Evolutionary conservation across 2,329 filamentous ascomycete species (phyloP).

Genomic region (Colletotrichum endophyticum): DNA sequence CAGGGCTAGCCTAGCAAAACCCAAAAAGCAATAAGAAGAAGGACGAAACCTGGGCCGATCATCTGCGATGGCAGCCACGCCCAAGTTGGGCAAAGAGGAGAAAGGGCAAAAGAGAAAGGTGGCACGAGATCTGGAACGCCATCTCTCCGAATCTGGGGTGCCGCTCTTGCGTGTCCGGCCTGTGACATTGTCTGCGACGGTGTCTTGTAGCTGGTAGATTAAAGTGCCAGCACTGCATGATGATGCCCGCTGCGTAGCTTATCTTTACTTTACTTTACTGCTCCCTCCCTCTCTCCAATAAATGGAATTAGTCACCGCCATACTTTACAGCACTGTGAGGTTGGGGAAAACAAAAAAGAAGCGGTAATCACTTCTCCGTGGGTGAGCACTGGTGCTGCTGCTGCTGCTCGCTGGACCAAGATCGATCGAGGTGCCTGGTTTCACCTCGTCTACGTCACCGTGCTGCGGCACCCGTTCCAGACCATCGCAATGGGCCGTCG

Average conservation of each 20-base stretch:
- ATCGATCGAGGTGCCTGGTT: background rate
- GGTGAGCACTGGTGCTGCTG: too few relatives aligned
- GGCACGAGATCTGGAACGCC: background rate
- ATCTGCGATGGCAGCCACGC: background rate
- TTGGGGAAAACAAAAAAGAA: background rate
- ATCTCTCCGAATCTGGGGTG: background rate
- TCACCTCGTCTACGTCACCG: constrained; percentile 18
- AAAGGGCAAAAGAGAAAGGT: background rate
- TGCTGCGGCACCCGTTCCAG: background rate
- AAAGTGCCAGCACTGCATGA: background rate
- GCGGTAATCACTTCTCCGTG: background rate
- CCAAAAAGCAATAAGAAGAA: background rate
- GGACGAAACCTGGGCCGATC: background rate
- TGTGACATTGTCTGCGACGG: background rate
- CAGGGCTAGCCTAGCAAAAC: background rate
- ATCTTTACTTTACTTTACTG: background rate
- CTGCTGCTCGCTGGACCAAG: background rate
- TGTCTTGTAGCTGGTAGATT: background rate
- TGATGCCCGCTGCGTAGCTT: background rate
- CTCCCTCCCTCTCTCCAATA: background rate
- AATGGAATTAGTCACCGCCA: background rate
- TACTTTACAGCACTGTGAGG: background rate
- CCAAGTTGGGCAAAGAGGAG: background rate
- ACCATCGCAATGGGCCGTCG: background rate
- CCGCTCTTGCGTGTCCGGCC: background rate